Evolutionary conservation across 164 flowering plant genomes (phyloP).

Genomic region (Piper longum): DNA sequence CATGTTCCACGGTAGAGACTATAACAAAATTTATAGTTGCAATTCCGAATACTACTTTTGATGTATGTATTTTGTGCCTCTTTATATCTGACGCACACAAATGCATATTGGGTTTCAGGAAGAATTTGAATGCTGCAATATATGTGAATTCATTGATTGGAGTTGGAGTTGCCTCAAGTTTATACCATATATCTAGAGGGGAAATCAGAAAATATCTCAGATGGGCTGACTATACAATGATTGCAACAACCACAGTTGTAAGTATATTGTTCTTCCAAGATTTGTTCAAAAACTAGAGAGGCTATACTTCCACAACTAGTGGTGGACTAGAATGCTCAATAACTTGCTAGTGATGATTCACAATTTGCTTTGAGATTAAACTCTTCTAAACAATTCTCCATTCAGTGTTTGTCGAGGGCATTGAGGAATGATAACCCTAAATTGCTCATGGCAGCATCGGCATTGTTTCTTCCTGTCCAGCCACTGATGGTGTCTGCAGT

Average conservation of each 20-base stretch:
- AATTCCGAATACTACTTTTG: background rate
- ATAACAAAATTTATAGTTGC: background rate
- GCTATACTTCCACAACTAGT: too few relatives aligned
- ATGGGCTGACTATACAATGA: constrained; percentile 97
- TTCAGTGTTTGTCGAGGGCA: constrained; percentile 84
- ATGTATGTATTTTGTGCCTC: constrained; percentile 1
- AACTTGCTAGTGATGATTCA: too few relatives aligned
- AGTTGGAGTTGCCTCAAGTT: constrained; percentile 86
- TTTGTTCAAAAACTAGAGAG: background rate
- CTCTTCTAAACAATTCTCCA: constrained; percentile 2
- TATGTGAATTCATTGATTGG: constrained; percentile 95
- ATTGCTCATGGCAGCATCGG: constrained; percentile 76
- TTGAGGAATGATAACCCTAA: constrained; percentile 72
- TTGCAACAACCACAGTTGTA: constrained; percentile 87
- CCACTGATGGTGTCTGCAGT: constrained; percentile 92
- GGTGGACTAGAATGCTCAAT: too few relatives aligned
- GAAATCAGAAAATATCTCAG: constrained; percentile 49
- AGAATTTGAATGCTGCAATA: constrained; percentile 44
- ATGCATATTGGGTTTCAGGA: constrained; percentile 32
- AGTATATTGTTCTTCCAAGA: constrained; percentile 13
- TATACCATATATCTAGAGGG: constrained; percentile 90
- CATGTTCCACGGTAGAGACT: constrained; percentile 66
- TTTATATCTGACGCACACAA: background rate
- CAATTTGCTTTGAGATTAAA: background rate
- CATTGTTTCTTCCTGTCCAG: constrained; percentile 60